These are phyloP conservation scores for Fragaria vesca DNA, from an alignment of 306 rosid genomes.

Conservation along the genomic window DNA sequence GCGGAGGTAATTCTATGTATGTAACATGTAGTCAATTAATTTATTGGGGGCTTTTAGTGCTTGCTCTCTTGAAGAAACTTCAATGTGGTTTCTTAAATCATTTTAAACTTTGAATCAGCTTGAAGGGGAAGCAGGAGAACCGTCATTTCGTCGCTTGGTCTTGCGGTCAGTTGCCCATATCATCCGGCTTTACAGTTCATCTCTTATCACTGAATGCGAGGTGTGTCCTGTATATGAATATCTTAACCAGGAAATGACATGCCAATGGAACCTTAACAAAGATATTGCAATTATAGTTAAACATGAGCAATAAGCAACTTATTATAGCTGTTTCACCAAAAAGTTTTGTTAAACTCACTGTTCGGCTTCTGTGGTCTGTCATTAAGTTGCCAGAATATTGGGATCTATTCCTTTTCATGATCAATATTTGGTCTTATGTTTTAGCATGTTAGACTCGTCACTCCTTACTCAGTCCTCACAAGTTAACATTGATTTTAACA, in stretches of 20 bases:
- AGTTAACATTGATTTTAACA: background rate
- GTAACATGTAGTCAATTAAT: constrained; percentile 19
- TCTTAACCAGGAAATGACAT: constrained; percentile 18
- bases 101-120: constrained; percentile 48
- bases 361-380: background rate
- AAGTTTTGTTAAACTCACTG: background rate
- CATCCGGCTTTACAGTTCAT: constrained; percentile 91
- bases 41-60: constrained; percentile 20
- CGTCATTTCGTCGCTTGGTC: constrained; percentile 87
- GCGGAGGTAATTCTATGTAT: constrained; percentile 65
- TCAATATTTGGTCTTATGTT: background rate
- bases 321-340: background rate
- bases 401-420: background rate
- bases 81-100: constrained; percentile 11
- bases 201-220: constrained; percentile 94
- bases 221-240: constrained; percentile 47
- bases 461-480: background rate
- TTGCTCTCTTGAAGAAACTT: constrained; percentile 28
- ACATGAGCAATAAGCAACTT: background rate
- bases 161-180: constrained; percentile 99
- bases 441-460: background rate
- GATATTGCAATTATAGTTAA: constrained; percentile 7
- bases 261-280: constrained; percentile 16
- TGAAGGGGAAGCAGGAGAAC: constrained; percentile 98
- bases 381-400: background rate